A percentile compares a stretch with the other conserved stretches of the same genome.
These are phyloP conservation scores for Aspergillus terreus DNA, from an alignment of 2,329 filamentous ascomycete genomes.

Conservation along the genomic window DNA sequence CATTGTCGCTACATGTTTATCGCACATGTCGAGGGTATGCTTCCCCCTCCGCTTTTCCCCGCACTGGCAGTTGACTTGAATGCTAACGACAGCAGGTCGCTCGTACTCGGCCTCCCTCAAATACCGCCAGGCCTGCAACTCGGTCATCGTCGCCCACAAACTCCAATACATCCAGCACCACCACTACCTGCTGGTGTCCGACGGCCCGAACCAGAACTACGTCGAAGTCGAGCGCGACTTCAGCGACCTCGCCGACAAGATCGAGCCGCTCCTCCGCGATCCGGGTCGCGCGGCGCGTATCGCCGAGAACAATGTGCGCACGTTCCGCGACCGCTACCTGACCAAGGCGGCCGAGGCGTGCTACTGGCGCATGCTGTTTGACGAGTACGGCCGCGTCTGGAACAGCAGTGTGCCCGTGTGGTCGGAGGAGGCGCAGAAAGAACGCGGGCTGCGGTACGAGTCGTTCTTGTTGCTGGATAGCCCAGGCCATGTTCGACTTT, in stretches of 20 bases:
- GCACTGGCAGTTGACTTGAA: neutral
- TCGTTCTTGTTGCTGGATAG: conserved; percentile 27
- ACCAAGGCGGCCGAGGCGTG: conserved; percentile 49
- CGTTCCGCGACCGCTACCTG: conserved; percentile 48
- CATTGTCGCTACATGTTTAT: conserved; percentile 54
- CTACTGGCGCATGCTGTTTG: conserved; percentile 47
- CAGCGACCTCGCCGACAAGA: conserved; percentile 47
- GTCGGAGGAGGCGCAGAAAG: conserved; percentile 5
- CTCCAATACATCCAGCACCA: conserved; percentile 47
- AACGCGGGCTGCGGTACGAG: conserved; percentile 25
- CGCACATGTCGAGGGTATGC: conserved; percentile 50
- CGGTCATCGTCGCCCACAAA: conserved; percentile 45
- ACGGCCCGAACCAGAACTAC: conserved; percentile 45
- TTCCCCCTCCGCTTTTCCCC: neutral
- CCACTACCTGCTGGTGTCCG: conserved; percentile 39
- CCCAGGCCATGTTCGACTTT: conserved; percentile 21
- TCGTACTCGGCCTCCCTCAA: conserved; percentile 49
- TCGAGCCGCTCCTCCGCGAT: conserved; percentile 35
- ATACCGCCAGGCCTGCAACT: conserved; percentile 47
- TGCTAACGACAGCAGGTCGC: conserved; percentile 15
- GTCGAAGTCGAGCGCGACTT: conserved; percentile 49
- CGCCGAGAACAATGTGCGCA: conserved; percentile 42
- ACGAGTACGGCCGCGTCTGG: conserved; percentile 23
- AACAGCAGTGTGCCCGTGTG: conserved; percentile 12
- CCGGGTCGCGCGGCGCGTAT: conserved; percentile 39